Percentiles rank a stretch among this genome's conserved stretches.
Conservation (phyloP, 352 stramenopile species). For the Pythium phragmiticola region DNA sequence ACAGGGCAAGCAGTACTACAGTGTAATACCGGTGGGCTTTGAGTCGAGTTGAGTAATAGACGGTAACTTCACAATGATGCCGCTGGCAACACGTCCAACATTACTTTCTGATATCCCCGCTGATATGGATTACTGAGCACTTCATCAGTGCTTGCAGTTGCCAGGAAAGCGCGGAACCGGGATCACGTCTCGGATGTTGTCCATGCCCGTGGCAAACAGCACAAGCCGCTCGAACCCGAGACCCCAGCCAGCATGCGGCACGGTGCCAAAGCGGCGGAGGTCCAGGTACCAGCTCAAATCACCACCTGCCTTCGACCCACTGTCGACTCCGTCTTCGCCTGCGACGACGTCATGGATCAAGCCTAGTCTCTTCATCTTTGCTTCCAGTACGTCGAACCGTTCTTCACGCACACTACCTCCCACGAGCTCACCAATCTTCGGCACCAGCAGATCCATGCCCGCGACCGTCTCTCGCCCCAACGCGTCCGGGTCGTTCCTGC, state of each 20-base stretch:
- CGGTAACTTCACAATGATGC: no score
- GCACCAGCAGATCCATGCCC: constrained; percentile 97
- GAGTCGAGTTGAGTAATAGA: no score
- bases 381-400: constrained; percentile 88
- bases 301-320: neutral
- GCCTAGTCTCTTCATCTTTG: constrained; percentile 53
- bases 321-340: constrained; percentile 45
- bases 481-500: constrained; percentile 87
- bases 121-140: no score
- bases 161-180: constrained; percentile 95
- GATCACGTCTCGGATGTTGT: constrained; percentile 99
- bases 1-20: neutral
- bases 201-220: constrained; percentile 96
- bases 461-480: constrained; percentile 92
- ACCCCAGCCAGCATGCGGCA: constrained; percentile 97
- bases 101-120: no score
- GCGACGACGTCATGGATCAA: constrained; percentile 64
- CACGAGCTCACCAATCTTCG: constrained; percentile 95
- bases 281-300: constrained; percentile 98
- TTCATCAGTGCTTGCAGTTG: constrained; percentile 76
- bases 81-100: no score
- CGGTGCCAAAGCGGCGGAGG: constrained; percentile 94
- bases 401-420: constrained; percentile 97
- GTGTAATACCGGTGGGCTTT: no score
- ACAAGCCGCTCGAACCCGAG: constrained; percentile 98